These are phyloP conservation scores for Chlorencoelia australis DNA, from an alignment of 2,329 filamentous ascomycete genomes.

Conservation along the genomic window DNA sequence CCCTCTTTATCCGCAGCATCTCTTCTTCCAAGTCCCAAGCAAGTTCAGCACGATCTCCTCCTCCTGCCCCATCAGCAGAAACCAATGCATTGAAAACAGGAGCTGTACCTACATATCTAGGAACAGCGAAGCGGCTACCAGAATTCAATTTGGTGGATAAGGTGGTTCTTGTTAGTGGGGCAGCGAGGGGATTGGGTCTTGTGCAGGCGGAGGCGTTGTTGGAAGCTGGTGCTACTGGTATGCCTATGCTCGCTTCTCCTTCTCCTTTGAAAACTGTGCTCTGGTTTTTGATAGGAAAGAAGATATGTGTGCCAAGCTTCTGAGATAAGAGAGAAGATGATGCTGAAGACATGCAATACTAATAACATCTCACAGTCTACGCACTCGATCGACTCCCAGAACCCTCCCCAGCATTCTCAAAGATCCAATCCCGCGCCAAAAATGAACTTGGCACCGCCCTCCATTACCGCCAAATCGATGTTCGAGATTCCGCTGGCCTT, in stretches of 20 bases:
- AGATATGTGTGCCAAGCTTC: too few relatives aligned
- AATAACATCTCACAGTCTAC: conserved; percentile 14
- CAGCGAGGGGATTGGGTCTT: conserved; percentile 62
- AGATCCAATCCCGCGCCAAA: conserved; percentile 38
- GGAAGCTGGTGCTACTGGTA: conserved; percentile 62
- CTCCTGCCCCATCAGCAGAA: conserved; percentile 12
- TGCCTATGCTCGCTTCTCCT: too few relatives aligned
- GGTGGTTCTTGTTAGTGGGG: conserved; percentile 62
- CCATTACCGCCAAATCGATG: conserved; percentile 67
- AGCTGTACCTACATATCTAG: conserved; percentile 12
- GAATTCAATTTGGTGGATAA: conserved; percentile 63
- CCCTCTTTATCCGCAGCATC: conserved; percentile 49
- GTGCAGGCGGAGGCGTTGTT: conserved; percentile 63
- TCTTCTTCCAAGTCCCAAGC: conserved; percentile 38
- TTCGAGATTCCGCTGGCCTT: conserved; percentile 59
- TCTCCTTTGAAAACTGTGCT: too few relatives aligned
- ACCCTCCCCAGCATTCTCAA: conserved; percentile 47
- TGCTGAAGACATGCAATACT: not conserved
- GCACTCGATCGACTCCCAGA: conserved; percentile 27
- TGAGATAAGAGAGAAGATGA: too few relatives aligned
- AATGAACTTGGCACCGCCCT: conserved; percentile 47
- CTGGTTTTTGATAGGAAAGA: too few relatives aligned
- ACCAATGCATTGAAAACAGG: conserved; percentile 7
- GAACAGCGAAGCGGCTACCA: conserved; percentile 20
- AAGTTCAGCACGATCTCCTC: conserved; percentile 7